These are phyloP conservation scores for Zygotorulaspora danielsina DNA, from an alignment of 805 yeast genomes.

Conservation along the genomic window DNA sequence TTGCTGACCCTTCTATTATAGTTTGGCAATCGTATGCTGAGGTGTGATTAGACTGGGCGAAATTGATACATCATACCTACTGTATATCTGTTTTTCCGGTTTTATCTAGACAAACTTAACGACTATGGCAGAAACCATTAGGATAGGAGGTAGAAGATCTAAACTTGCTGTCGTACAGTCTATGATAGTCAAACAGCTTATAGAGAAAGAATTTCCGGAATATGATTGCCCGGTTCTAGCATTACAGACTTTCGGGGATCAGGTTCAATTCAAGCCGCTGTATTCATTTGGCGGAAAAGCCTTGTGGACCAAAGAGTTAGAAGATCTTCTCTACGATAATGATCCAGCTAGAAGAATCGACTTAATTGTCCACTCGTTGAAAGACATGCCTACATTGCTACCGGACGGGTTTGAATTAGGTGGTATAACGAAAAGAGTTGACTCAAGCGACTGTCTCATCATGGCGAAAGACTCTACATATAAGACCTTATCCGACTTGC, in stretches of 20 bases:
- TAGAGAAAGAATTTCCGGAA: constrained; percentile 58
- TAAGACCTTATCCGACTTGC: constrained; percentile 65
- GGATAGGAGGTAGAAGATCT: constrained; percentile 87
- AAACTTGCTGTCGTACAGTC: constrained; percentile 83
- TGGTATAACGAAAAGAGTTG: constrained; percentile 79
- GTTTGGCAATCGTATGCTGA: constrained; percentile 1
- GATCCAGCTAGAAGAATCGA: constrained; percentile 70
- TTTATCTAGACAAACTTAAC: background rate
- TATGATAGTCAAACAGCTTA: constrained; percentile 59
- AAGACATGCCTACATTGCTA: constrained; percentile 85
- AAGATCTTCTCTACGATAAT: constrained; percentile 61
- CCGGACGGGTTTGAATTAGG: constrained; percentile 91
- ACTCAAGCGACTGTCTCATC: constrained; percentile 88
- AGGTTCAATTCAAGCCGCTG: constrained; percentile 75
- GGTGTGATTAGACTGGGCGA: background rate
- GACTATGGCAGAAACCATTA: constrained; percentile 27
- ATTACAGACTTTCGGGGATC: constrained; percentile 84
- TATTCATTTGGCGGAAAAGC: constrained; percentile 96
- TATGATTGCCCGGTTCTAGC: constrained; percentile 73
- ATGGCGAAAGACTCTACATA: constrained; percentile 65
- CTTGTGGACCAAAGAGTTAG: constrained; percentile 93
- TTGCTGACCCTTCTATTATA: too few relatives aligned
- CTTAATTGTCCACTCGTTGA: constrained; percentile 87
- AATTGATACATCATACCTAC: background rate
- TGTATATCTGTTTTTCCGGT: background rate